Percentiles rank a stretch among this genome's conserved stretches.
These are phyloP conservation scores for Globisporangium solare DNA, from an alignment of 352 stramenopile genomes.

Conservation along the genomic window DNA sequence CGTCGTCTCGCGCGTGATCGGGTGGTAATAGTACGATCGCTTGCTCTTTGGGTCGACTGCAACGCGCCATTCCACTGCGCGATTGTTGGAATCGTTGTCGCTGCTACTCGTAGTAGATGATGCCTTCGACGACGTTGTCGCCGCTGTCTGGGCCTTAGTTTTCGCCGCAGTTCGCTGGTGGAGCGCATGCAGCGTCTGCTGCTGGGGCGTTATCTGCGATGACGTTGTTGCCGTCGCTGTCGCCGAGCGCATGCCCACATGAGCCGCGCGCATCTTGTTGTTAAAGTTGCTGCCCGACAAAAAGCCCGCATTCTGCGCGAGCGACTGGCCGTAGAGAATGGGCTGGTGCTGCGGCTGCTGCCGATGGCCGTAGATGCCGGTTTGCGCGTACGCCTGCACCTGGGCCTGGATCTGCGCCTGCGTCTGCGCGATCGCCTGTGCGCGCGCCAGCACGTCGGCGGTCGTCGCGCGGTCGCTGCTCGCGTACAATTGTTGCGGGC, in stretches of 20 bases:
- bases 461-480: constrained; percentile 8
- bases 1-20: constrained; percentile 92
- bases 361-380: background rate
- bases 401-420: constrained; percentile 33
- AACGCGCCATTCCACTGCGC: constrained; percentile 61
- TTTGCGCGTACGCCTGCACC: constrained; percentile 25
- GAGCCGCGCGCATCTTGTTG: too few relatives aligned
- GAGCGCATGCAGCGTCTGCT: constrained; percentile 22
- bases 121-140: constrained; percentile 14
- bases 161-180: constrained; percentile 16
- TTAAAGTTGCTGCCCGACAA: background rate
- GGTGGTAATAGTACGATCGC: constrained; percentile 97
- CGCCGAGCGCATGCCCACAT: background rate
- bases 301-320: constrained; percentile 1
- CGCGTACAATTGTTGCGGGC: background rate
- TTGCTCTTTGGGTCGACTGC: constrained; percentile 80
- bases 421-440: constrained; percentile 22
- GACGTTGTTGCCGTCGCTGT: constrained; percentile 14
- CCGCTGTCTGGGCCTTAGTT: constrained; percentile 1
- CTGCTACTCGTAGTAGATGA: constrained; percentile 8
- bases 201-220: constrained; percentile 5
- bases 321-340: constrained; percentile 10
- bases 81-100: too few relatives aligned
- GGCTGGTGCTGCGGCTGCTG: constrained; percentile 9
- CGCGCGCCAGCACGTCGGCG: constrained; percentile 17